Evolutionary conservation across 768 basidiomycete species (phyloP).

Genomic region (Agaricus sinodeliciosus): DNA sequence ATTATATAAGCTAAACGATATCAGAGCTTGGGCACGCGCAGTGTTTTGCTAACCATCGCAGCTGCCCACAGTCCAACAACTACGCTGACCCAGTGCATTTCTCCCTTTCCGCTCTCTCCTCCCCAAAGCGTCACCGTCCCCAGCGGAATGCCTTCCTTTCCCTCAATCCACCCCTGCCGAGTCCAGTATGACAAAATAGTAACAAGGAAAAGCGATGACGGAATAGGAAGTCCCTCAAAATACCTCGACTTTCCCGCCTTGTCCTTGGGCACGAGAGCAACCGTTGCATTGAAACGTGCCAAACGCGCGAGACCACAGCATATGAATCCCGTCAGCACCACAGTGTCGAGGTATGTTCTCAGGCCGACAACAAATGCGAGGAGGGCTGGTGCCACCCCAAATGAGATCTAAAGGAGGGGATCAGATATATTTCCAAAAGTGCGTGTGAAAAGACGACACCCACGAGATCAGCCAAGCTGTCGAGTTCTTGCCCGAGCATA

Average conservation of each 20-base stretch:
- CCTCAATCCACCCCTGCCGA: conserved; percentile 78
- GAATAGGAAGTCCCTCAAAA: conserved; percentile 98
- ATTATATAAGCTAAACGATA: conserved; percentile 7
- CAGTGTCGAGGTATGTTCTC: conserved; percentile 85
- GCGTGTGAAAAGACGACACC: conserved; percentile 19
- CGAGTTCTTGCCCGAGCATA: conserved; percentile 95
- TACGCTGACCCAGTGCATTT: conserved; percentile 74
- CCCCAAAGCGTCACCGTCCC: conserved; percentile 77
- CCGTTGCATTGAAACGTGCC: conserved; percentile 97
- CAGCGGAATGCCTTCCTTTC: conserved; percentile 66
- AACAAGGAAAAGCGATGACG: conserved; percentile 80
- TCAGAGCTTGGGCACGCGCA: conserved; percentile 70
- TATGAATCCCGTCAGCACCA: conserved; percentile 83
- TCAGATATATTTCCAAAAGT: conserved; percentile 3
- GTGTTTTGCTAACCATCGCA: conserved; percentile 97
- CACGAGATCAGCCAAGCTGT: conserved; percentile 94
- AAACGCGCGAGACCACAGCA: conserved; percentile 95
- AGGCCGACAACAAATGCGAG: conserved; percentile 88
- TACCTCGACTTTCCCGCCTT: conserved; percentile 81
- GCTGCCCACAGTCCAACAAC: conserved; percentile 87
- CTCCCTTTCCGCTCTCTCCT: conserved; percentile 63
- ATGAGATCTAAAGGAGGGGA: conserved; percentile 69
- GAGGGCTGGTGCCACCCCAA: conserved; percentile 95
- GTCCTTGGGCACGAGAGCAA: conserved; percentile 89
- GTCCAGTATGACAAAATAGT: conserved; percentile 76